Evolutionary conservation across 306 rosid genomes (phyloP).

Genomic region (Cucurbita maxima): DNA sequence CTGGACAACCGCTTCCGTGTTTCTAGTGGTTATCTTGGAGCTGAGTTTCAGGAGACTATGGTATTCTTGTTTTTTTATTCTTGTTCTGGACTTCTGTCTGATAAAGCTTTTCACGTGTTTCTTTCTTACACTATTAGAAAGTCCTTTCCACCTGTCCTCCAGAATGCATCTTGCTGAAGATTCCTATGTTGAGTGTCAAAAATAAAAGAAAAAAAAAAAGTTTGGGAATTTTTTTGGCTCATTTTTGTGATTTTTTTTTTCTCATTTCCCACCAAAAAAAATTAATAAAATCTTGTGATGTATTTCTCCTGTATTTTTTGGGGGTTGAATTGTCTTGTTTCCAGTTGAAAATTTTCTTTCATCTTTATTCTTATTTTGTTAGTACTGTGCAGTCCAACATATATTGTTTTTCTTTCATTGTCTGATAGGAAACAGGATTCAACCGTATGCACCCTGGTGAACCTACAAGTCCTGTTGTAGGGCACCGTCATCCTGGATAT

Average conservation of each 20-base stretch:
- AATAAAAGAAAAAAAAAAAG: neutral
- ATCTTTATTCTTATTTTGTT: neutral
- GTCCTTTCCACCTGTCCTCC: neutral
- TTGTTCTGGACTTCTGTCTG: neutral
- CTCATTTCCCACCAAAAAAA: no score
- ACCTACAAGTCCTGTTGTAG: conserved; percentile 46
- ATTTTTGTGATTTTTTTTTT: neutral
- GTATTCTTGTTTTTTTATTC: conserved; percentile 20
- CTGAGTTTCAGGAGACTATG: conserved; percentile 89
- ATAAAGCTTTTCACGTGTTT: no score
- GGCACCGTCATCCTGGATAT: conserved; percentile 54
- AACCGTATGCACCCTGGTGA: conserved; percentile 44
- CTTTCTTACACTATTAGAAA: neutral
- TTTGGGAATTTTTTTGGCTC: neutral
- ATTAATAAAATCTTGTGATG: neutral
- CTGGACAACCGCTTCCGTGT: conserved; percentile 86
- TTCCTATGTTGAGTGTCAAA: neutral
- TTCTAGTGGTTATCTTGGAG: conserved; percentile 87
- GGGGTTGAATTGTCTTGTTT: neutral
- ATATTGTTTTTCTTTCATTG: neutral
- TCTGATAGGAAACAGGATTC: conserved; percentile 44
- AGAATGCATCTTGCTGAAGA: neutral
- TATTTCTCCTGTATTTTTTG: neutral
- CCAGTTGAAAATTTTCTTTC: neutral
- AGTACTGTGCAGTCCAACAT: neutral